These are phyloP conservation scores for Salmacisia buchloeana DNA, from an alignment of 1,284 basidiomycete genomes.

Conservation along the genomic window DNA sequence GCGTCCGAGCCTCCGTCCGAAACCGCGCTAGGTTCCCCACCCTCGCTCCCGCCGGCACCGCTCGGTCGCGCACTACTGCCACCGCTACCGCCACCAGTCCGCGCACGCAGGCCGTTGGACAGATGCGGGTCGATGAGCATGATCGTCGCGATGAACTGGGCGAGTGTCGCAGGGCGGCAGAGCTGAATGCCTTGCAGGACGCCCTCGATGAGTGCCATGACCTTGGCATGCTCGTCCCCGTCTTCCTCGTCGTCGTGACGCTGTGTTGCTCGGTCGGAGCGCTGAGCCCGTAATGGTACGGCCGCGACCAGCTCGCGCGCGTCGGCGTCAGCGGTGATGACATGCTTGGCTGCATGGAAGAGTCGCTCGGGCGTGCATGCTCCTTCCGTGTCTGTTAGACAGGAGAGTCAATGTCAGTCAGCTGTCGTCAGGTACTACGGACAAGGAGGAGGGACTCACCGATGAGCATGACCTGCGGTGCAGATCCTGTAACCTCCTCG, in stretches of 20 bases:
- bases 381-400: neutral
- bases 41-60: neutral
- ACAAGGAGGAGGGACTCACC: neutral
- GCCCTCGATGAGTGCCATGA: neutral
- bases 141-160: neutral
- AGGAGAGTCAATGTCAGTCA: neutral
- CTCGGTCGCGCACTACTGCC: neutral
- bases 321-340: neutral
- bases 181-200: neutral
- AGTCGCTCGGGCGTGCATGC: neutral
- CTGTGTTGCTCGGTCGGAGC: neutral
- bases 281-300: too few species aligned
- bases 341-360: neutral
- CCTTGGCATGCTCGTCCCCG: neutral
- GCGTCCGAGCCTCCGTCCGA: too few species aligned
- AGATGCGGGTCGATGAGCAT: slow-evolving; percentile 5
- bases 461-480: neutral
- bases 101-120: neutral
- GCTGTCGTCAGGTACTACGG: neutral
- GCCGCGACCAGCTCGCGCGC: neutral
- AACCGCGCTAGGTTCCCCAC: too few species aligned
- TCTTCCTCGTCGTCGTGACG: neutral
- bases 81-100: neutral
- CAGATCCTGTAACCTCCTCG: neutral
- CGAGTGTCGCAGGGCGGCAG: neutral